phyloP scores from a whole-genome alignment of 805 yeast genomes.

The Wickerhamiella australiensis region DNA sequence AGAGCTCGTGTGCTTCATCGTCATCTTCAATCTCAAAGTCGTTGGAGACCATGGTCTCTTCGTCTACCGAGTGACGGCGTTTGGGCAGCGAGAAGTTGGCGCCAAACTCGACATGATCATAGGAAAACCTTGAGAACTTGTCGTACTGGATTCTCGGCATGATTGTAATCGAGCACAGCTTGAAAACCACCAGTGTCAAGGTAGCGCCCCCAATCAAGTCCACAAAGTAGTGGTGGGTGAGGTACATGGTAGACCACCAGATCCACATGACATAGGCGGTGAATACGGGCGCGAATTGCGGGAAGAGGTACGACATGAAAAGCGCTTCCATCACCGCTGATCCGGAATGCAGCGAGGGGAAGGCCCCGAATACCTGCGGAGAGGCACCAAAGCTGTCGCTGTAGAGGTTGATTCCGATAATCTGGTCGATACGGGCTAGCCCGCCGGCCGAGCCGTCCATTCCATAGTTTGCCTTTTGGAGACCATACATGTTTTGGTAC shows the following conservation, averaged over 20 bases:
- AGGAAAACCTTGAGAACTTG: slow-evolving; percentile 33
- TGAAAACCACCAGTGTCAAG: slow-evolving; percentile 60
- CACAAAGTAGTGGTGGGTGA: slow-evolving; percentile 91
- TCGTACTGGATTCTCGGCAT: slow-evolving; percentile 42
- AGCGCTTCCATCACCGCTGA: slow-evolving; percentile 89
- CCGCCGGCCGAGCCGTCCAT: slow-evolving; percentile 97
- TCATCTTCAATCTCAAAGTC: slow-evolving; percentile 8
- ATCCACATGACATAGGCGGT: slow-evolving; percentile 76
- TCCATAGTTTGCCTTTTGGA: slow-evolving; percentile 78
- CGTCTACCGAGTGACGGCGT: slow-evolving; percentile 9
- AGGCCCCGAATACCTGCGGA: slow-evolving; percentile 89
- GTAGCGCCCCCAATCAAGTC: slow-evolving; percentile 90
- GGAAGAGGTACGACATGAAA: slow-evolving; percentile 74
- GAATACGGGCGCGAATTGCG: slow-evolving; percentile 52
- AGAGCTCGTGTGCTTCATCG: slow-evolving; percentile 1
- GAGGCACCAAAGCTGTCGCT: slow-evolving; percentile 71
- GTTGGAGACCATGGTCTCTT: background rate
- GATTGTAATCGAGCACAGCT: slow-evolving; percentile 48
- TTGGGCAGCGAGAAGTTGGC: slow-evolving; percentile 8
- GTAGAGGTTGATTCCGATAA: slow-evolving; percentile 72
- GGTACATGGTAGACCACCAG: slow-evolving; percentile 98
- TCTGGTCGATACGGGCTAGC: slow-evolving; percentile 66
- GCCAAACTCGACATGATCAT: slow-evolving; percentile 31
- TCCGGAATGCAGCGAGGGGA: slow-evolving; percentile 79
- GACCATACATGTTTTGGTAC: slow-evolving; percentile 77